Conservation (phyloP, 1,139 yeast species). For the Yamadazyma diospyri region DNA sequence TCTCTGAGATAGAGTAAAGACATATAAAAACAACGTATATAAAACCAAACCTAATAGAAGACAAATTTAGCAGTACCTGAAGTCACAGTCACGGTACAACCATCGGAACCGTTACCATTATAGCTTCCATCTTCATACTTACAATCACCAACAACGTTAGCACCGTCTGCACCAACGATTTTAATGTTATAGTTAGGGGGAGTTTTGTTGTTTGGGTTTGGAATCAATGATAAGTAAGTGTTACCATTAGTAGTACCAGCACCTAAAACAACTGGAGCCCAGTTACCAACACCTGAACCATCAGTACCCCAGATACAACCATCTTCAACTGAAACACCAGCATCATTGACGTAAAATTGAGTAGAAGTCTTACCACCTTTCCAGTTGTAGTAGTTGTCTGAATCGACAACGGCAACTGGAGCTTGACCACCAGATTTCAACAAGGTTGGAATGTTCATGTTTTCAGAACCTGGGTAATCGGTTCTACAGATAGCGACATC, state of each 20-base stretch:
- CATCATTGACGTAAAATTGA: conserved; percentile 95
- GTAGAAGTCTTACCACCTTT: conserved; percentile 80
- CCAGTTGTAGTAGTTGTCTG: conserved; percentile 77
- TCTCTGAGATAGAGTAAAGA: not conserved
- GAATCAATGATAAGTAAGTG: conserved; percentile 86
- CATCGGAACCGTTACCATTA: conserved; percentile 67
- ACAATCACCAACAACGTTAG: conserved; percentile 72
- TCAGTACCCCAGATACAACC: conserved; percentile 92
- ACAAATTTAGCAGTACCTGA: conserved; percentile 75
- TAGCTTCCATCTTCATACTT: conserved; percentile 74
- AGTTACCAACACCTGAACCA: conserved; percentile 87
- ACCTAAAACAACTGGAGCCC: conserved; percentile 97
- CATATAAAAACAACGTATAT: not conserved
- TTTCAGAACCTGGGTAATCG: conserved; percentile 98
- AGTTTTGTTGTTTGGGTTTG: conserved; percentile 83
- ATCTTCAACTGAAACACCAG: conserved; percentile 83
- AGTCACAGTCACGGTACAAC: conserved; percentile 92
- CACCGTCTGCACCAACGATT: conserved; percentile 69
- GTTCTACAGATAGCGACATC: conserved; percentile 91
- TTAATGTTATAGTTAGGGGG: conserved; percentile 83
- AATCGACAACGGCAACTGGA: conserved; percentile 77
- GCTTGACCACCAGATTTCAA: conserved; percentile 64
- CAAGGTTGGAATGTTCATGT: conserved; percentile 91
- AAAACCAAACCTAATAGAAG: conserved; percentile 35
- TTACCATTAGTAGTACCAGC: conserved; percentile 80